Base-by-base conservation (phyloP, 2,329 filamentous ascomycete species). In the Lachnellula arida region DNA sequence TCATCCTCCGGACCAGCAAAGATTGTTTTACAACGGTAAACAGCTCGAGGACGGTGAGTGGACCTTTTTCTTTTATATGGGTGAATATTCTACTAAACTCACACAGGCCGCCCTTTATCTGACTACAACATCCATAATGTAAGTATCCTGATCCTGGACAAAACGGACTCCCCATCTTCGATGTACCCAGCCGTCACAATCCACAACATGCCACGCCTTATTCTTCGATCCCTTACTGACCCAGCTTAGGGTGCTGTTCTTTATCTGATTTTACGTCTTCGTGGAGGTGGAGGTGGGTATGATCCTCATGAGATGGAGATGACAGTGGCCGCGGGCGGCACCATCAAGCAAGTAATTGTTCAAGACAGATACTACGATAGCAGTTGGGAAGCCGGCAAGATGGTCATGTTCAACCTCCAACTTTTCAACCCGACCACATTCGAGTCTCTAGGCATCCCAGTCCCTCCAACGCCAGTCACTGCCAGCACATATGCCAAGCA, bases 11-110 rank as follows among this genome's bases (percentile, higher is more conserved):
- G 91, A 96, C 79, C 90, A 96, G 78, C 92, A 96, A 84, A 91
- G 92, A 74, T 77, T 96, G 81, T 95, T 96, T 81, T 96, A 96
- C 76, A 91, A 90, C 71, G 91, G 92, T 76, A 96, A 96, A 87
- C 91, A 96, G 81, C 88, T 97, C 65, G 91, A 96, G 84, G 91
- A 96, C 81, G 91, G 91, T 32, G 28, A 32, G 28, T 32, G 28
- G 11, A 8, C 2, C 28, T 32, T 52, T 23, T 48, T 46, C 49
- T 35, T 49, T 2, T 40, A 40, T 15, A 40, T n/a, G 5, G 14
- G 2, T 12, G 15, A 1, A 15, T n/a, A 0, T 17, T 15, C 5
- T 17, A 40, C 37, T 40, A 2, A 40, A 5, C 4, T 14, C 28
- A 17, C 14, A 5, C 4, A 40, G 37, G 15, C 2, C 5, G 5